Conservation (phyloP, 352 stramenopile species). For the Aphanomyces cochlioides region DNA sequence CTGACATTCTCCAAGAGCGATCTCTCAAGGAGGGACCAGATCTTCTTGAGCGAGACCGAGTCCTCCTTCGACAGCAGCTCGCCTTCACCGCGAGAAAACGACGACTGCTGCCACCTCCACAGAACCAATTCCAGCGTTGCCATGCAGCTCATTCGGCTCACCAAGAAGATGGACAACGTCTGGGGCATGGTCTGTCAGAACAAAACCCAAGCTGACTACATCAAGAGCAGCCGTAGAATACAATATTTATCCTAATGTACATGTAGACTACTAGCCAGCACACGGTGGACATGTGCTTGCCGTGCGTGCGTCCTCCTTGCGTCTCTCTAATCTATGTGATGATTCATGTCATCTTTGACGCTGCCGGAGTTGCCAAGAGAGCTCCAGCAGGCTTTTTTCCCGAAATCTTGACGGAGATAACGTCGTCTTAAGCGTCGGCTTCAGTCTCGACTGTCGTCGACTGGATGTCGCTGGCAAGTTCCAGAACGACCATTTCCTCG, state of each 20-base stretch:
- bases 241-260: constrained; percentile 21
- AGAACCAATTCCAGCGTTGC: background rate
- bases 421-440: no score
- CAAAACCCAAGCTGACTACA: constrained; percentile 12
- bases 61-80: background rate
- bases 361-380: no score
- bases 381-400: no score
- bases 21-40: no score
- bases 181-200: constrained; percentile 11
- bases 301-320: background rate
- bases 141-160: constrained; percentile 1
- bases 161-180: constrained; percentile 10
- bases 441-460: no score
- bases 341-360: no score
- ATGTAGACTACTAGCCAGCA: background rate
- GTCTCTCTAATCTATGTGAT: background rate
- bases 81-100: background rate
- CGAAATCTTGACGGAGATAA: no score
- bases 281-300: background rate
- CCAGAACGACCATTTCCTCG: no score
- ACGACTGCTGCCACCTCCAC: constrained; percentile 15
- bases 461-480: no score
- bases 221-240: background rate
- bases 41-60: constrained; percentile 13
- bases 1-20: no score